A percentile compares a stretch with the other conserved stretches of the same genome.
These are phyloP conservation scores for Ophiostoma pallidulum DNA, from an alignment of 2,329 filamentous ascomycete species.

Conservation along the genomic window DNA sequence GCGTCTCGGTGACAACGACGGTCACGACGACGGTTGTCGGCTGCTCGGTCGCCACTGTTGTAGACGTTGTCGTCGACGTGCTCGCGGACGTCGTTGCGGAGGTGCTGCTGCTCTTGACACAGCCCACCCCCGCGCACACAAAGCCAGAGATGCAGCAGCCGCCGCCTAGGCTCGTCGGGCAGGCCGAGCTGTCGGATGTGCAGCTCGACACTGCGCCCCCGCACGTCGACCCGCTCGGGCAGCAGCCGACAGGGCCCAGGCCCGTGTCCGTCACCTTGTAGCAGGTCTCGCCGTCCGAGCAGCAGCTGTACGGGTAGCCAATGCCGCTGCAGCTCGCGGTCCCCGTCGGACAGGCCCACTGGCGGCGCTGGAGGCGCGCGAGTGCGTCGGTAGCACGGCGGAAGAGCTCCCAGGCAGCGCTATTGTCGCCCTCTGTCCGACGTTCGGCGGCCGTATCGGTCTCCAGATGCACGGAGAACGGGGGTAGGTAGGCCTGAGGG, in stretches of 20 bases:
- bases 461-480: slow-evolving; percentile 40
- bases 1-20: slow-evolving; percentile 29
- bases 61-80: slow-evolving; percentile 30
- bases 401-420: slow-evolving; percentile 24
- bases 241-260: slow-evolving; percentile 65
- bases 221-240: slow-evolving; percentile 55
- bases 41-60: slow-evolving; percentile 26
- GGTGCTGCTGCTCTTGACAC: slow-evolving; percentile 31
- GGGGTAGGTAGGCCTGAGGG: slow-evolving; percentile 32
- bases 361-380: slow-evolving; percentile 43
- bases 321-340: slow-evolving; percentile 57
- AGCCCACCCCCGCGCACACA: slow-evolving; percentile 59
- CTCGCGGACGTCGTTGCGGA: slow-evolving; percentile 23
- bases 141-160: slow-evolving; percentile 70
- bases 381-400: slow-evolving; percentile 38
- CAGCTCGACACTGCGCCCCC: slow-evolving; percentile 55
- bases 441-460: slow-evolving; percentile 13
- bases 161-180: slow-evolving; percentile 55
- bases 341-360: slow-evolving; percentile 56
- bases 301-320: slow-evolving; percentile 63
- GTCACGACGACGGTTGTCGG: slow-evolving; percentile 34
- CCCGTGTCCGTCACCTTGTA: slow-evolving; percentile 52
- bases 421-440: not conserved
- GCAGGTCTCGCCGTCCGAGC: slow-evolving; percentile 55
- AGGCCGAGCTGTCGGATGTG: slow-evolving; percentile 51